A percentile compares a stretch with the other conserved stretches of the same genome.
phyloP scores from a whole-genome alignment of 73 alveolate genomes.

The Tetrahymena elliotti region DNA sequence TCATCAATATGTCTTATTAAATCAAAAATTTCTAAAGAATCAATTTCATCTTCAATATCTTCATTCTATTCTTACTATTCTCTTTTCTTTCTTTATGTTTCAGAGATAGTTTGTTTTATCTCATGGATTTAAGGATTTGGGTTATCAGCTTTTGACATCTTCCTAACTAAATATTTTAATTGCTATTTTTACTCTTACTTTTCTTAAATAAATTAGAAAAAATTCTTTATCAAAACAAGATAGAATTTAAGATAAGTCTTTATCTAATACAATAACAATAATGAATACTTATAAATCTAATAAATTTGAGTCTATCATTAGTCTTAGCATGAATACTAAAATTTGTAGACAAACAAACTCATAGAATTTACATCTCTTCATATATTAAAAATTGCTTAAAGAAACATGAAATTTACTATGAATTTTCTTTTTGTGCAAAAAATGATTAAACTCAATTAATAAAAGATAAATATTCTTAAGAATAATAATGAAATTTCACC shows the following conservation, averaged over 20 bases:
- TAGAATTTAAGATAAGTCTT: background rate
- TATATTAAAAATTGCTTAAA: too few relatives aligned
- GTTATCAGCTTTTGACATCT: slow-evolving; percentile 33
- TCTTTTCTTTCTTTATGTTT: background rate
- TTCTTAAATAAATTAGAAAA: background rate
- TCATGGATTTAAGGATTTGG: slow-evolving; percentile 47
- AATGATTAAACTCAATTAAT: too few relatives aligned
- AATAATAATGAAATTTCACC: too few relatives aligned
- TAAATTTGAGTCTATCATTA: background rate
- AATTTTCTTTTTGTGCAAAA: too few relatives aligned
- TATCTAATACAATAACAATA: too few relatives aligned
- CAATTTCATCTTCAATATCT: background rate
- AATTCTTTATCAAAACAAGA: background rate
- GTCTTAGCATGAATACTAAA: too few relatives aligned
- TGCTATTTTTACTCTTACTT: background rate
- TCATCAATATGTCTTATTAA: slow-evolving; percentile 76
- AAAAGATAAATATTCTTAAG: too few relatives aligned
- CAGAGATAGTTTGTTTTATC: background rate
- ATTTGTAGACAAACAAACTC: too few relatives aligned
- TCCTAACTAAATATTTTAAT: background rate
- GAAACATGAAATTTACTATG: too few relatives aligned
- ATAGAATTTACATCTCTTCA: too few relatives aligned
- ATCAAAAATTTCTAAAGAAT: slow-evolving; percentile 51
- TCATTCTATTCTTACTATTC: background rate
- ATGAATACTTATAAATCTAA: too few relatives aligned